These are phyloP conservation scores for Elongisporangium anandrum DNA, from an alignment of 352 stramenopile species.

Conservation along the genomic window DNA sequence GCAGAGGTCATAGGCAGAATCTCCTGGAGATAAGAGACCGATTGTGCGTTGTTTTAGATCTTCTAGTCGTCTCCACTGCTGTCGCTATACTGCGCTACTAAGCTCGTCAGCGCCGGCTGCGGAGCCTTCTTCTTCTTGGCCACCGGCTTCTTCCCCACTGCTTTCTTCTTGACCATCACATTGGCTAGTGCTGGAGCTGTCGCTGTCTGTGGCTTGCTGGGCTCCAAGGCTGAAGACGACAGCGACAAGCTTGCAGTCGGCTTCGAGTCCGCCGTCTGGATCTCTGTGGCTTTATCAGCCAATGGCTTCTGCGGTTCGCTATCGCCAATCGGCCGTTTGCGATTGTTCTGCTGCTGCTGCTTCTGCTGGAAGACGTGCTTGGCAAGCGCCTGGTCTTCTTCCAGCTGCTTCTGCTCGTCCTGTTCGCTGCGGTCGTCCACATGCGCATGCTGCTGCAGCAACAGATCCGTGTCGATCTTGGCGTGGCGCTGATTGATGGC, in stretches of 20 bases:
- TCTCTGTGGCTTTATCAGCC: background rate
- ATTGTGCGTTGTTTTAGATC: constrained; percentile 2
- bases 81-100: constrained; percentile 82
- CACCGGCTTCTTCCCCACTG: constrained; percentile 24
- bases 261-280: background rate
- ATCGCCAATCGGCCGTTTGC: constrained; percentile 20
- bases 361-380: constrained; percentile 44
- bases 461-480: constrained; percentile 83
- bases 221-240: background rate
- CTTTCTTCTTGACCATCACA: constrained; percentile 26
- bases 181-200: constrained; percentile 14
- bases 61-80: constrained; percentile 41
- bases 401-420: constrained; percentile 36
- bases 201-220: constrained; percentile 5
- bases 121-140: constrained; percentile 26
- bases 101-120: constrained; percentile 33
- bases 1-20: constrained; percentile 1
- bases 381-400: constrained; percentile 44
- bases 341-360: constrained; percentile 6
- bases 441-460: constrained; percentile 55
- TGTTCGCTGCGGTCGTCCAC: constrained; percentile 28
- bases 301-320: background rate
- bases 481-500: constrained; percentile 95
- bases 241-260: background rate
- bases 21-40: constrained; percentile 9